Base-by-base conservation (phyloP, 345 rosid species). In the Aegle marmelos region DNA sequence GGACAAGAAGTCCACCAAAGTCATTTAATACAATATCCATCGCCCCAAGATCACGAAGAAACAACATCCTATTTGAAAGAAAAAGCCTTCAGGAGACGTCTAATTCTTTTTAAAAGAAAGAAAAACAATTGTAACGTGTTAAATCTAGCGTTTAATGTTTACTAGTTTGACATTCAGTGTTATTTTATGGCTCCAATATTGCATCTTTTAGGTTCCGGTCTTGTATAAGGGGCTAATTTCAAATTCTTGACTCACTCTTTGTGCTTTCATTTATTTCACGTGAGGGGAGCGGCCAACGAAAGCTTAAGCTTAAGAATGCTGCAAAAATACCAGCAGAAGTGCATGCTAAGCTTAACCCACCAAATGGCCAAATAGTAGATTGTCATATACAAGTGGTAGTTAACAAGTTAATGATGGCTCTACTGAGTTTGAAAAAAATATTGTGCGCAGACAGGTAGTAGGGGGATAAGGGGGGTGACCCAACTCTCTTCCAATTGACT, bases 401-500 rank as follows among this genome's bases (percentile, higher is more conserved):
- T 62, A 62, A 62, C 14, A 2, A 30, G 31, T 14, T 62, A 62
- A 62, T 62, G 66, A 62, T 62, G 34, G 36, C n/a, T 30, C n/a
- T 30, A 62, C 67, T 30, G 0, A 62, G 67, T 62, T 62, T 28
- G 11, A 16, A 50, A 13, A 13, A 50, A 16, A 14, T n/a, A 50
- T 50, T 16, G 22, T 50, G 56, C 56, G 4, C 4, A 16, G 56
- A 50, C 4, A 50, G 56, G 50, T 11, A 41, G 11, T 11, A 41
- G 16, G 16, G 50, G 50, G 50, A 10, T 41, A 24, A 4, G 70
- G 50, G 50, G 50, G 53, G 53, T n/a, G 30, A 67, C 16, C 58
- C 74, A 70, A 74, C 22, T 53, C 57, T 53, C 57, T 53, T 53
- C 58, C 74, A 70, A 74, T 28, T 24, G 78, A 71, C 79, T 30